Evolutionary conservation across 129 eudicot genomes (phyloP), one percentile per base, ranked within the genome.

Genomic region (Flaveria linearis): DNA sequence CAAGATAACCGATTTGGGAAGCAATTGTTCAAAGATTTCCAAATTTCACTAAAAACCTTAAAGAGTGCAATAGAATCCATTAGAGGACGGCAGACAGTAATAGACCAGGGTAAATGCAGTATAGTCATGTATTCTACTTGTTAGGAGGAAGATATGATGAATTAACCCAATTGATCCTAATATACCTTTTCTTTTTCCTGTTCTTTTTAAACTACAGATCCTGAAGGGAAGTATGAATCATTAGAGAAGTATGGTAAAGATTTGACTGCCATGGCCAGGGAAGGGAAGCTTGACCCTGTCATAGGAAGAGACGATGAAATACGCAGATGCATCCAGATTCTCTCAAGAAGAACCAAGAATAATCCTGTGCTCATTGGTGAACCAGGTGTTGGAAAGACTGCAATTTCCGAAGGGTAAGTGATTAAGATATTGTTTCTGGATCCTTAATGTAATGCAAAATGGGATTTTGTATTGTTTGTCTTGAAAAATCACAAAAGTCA

Each of bases 311-410:
- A 95, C 86, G 99, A 95, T 76, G 99, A 91, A 70, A 95, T 95
- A 75, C 91, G 96, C 4, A 87, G 97, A 86, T 89, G 97, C 82
- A 95, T 95, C 28, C 97, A 91, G 80, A 95, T 95, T 82, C 96
- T 95, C 41, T 91, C 97, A 23, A 86, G 97, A 82, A 95, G 99
- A 88, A 95, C 99, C 47, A 95, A 95, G 87, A 95, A 95, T 72
- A 95, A 95, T 64, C 97, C 99, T 63, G 97, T 95, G 47, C 88
- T 95, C 60, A 95, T 95, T 80, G 99, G 99, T 46, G 99, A 95
- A 85, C 99, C 99, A 26, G 99, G 99, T 78, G 99, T 95, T 39
- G 99, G 99, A 70, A 95, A 95, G 81, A 91, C 99, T 50, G 99
- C 97, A 76, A 91, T 95, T 73, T 92, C 97, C 14, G 99, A 95